Conservation (phyloP, 176 grass and related monocot species). For the Saccharum officinarum region DNA sequence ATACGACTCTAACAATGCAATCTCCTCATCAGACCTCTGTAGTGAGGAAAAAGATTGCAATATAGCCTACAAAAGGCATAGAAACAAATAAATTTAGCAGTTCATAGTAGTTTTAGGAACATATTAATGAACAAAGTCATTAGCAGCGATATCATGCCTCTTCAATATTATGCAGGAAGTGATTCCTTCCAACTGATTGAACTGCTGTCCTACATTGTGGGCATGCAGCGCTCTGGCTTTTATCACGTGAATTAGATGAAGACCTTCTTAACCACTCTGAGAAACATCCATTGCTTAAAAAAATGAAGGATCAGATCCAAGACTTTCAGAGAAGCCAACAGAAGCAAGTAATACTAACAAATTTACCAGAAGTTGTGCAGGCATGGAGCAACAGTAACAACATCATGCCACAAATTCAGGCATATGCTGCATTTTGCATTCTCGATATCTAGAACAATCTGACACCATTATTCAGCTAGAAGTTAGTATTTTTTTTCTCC, state of each 20-base stretch:
- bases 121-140: slow-evolving; percentile 18
- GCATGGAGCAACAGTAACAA: slow-evolving; percentile 95
- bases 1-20: slow-evolving; percentile 79
- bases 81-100: slow-evolving; percentile 25
- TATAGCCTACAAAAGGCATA: slow-evolving; percentile 72
- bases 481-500: slow-evolving; percentile 27
- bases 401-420: slow-evolving; percentile 97
- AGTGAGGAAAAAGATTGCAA: slow-evolving; percentile 72
- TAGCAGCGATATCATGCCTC: slow-evolving; percentile 45
- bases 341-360: slow-evolving; percentile 10
- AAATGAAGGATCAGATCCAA: slow-evolving; percentile 24
- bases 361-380: slow-evolving; percentile 96
- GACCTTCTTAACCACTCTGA: slow-evolving; percentile 97
- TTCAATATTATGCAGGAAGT: slow-evolving; percentile 96
- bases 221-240: slow-evolving; percentile 60
- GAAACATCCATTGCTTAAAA: slow-evolving; percentile 93
- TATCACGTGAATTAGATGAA: slow-evolving; percentile 32
- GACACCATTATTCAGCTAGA: slow-evolving; percentile 27
- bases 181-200: slow-evolving; percentile 95
- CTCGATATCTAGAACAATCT: slow-evolving; percentile 87
- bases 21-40: slow-evolving; percentile 83
- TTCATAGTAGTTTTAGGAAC: slow-evolving; percentile 10
- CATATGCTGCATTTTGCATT: slow-evolving; percentile 99
- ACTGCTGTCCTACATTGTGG: slow-evolving; percentile 83
- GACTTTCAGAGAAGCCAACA: slow-evolving; percentile 13